These are phyloP conservation scores for Cucurbita maxima DNA, from an alignment of 306 rosid species.

Conservation along the genomic window DNA sequence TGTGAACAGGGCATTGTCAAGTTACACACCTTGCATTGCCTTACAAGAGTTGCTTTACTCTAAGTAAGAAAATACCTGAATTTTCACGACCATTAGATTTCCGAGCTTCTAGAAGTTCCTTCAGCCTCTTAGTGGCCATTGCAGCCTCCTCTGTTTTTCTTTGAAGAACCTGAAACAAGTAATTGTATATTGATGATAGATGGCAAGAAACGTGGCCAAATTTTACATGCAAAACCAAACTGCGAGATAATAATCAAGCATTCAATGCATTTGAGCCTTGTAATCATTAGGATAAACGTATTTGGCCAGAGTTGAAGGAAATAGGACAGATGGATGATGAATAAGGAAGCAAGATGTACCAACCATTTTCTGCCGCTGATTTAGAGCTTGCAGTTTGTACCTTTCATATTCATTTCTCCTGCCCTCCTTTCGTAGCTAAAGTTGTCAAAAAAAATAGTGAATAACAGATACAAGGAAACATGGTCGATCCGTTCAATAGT, in stretches of 20 bases:
- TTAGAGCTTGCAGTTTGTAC: constrained; percentile 94
- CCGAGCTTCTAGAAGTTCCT: constrained; percentile 96
- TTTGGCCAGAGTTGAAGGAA: not conserved
- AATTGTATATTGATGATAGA: not conserved
- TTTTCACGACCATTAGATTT: constrained; percentile 79
- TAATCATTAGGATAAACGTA: not conserved
- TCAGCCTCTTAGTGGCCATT: constrained; percentile 96
- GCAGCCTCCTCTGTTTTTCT: constrained; percentile 99
- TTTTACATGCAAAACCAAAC: not conserved
- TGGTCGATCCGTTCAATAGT: not conserved
- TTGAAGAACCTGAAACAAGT: constrained; percentile 74
- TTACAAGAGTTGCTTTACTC: not conserved
- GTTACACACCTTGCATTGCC: not conserved
- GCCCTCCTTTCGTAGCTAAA: constrained; percentile 87
- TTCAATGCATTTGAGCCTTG: not conserved
- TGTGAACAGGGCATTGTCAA: not conserved
- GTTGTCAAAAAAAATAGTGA: constrained; percentile 11
- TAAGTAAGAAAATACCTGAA: constrained; percentile 35
- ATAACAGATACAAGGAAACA: constrained; percentile 3
- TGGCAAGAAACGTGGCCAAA: not conserved
- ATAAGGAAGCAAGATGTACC: constrained; percentile 16
- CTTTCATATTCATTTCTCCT: constrained; percentile 98
- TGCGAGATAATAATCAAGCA: not conserved
- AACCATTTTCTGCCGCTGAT: constrained; percentile 98
- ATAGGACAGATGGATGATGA: not conserved